phyloP scores from a whole-genome alignment of 495 filamentous ascomycete species.

The Xylaria sp. region DNA sequence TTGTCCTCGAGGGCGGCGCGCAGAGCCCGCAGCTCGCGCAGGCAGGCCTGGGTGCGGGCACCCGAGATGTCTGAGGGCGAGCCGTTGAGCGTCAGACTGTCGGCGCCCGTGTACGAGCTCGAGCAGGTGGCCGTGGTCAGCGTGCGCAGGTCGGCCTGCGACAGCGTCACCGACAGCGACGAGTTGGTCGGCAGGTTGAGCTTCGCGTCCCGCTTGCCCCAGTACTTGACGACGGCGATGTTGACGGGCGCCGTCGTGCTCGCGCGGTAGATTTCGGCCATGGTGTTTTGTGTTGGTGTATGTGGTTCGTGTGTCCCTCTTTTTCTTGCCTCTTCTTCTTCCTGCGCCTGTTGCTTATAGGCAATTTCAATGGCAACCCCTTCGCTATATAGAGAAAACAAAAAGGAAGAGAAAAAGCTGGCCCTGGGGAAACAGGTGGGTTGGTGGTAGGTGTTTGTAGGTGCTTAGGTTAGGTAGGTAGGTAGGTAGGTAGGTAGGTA shows the following conservation, averaged over 20 bases:
- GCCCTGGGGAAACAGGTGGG: neutral
- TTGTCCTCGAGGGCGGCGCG: slow-evolving; percentile 75
- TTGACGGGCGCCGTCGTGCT: slow-evolving; percentile 98
- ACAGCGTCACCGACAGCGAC: slow-evolving; percentile 94
- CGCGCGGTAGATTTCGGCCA: slow-evolving; percentile 78
- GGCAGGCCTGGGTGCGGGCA: slow-evolving; percentile 88
- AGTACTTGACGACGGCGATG: slow-evolving; percentile 99
- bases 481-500: no score
- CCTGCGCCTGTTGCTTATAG: neutral
- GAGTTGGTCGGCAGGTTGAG: slow-evolving; percentile 98
- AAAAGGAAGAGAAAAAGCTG: neutral
- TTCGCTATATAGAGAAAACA: slow-evolving; percentile 4
- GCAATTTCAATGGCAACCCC: neutral
- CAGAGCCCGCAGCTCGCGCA: slow-evolving; percentile 80
- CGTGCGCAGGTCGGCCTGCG: slow-evolving; percentile 90
- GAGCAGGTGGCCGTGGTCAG: slow-evolving; percentile 96
- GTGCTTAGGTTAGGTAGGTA: no score
- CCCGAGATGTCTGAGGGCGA: slow-evolving; percentile 81
- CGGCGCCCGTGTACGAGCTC: slow-evolving; percentile 67
- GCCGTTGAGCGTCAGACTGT: slow-evolving; percentile 86
- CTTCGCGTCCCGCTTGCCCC: slow-evolving; percentile 92
- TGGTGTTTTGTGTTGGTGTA: slow-evolving; percentile 31
- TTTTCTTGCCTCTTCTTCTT: neutral
- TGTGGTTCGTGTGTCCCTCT: neutral
- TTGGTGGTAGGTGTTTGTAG: slow-evolving; percentile 1